Evolutionary conservation across 331 rosid genomes (phyloP), one percentile per base, ranked within the genome.

Genomic region (Arachis monticola): DNA sequence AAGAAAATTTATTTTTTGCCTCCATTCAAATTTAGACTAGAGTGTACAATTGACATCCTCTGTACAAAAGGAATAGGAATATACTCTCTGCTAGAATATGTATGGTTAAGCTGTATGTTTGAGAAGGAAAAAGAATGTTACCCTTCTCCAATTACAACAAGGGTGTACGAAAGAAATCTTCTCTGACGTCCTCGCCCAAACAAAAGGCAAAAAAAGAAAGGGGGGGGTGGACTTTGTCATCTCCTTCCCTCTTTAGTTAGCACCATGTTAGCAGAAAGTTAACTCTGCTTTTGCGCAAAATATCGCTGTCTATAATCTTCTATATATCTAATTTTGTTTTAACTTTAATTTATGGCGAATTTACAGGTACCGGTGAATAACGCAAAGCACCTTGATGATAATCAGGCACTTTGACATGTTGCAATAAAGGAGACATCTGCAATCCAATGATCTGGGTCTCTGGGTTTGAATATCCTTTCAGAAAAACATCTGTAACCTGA

Each of bases 401-500:
- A 75, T 88, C 79, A 7, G 69, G 57, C 78, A 52, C 64, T 64
- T n/a, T 44, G 55, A 87, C 60, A 75, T 84, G 60, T 80, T 85
- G 73, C 51, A 89, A 63, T 56, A 91, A 30, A n/a, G 85, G 83
- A 72, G 89, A 38, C 86, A 81, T 41, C 78, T 55, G 69, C 77
- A 84, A 40, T 55, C 99, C 99, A 60, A 88, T 74, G 62, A 90
- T 86, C 83, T 77, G 84, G 27, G 89, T 55, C 61, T 67, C 57
- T 6, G 81, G 69, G 77, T 92, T 92, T 9, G 92, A 90, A 84
- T 90, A 89, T 40, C 97, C 96, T 10, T 69, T 56, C 13, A 95
- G 70, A 81, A 95, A 90, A 77, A 61, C 70, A 9, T 81, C 57
- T 2, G 99, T 95, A 63, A 95, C 79, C 99, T 92, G 82, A 80